Evolutionary conservation across 768 basidiomycete species (phyloP).

Genomic region (Artomyces pyxidatus): DNA sequence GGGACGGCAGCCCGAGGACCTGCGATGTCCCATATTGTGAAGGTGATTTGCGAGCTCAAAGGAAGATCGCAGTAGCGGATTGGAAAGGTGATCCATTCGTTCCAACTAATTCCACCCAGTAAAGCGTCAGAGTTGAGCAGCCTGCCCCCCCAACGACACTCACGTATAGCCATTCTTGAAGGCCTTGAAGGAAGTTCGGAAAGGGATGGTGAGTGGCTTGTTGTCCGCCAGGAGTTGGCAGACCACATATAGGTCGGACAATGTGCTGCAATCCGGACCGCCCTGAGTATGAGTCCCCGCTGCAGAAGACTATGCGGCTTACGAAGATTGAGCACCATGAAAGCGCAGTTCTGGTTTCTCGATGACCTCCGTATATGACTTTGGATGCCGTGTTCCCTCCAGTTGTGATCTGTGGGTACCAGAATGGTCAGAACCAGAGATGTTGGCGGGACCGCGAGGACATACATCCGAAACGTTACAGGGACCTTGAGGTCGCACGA

Average conservation of each 20-base stretch:
- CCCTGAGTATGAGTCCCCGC: too few species aligned
- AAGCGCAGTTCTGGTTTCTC: slow-evolving; percentile 78
- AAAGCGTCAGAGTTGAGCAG: too few species aligned
- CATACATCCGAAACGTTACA: slow-evolving; percentile 77
- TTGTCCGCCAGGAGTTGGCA: slow-evolving; percentile 91
- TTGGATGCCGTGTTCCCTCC: slow-evolving; percentile 70
- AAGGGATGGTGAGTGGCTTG: slow-evolving; percentile 86
- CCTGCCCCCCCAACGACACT: too few species aligned
- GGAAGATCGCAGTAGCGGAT: slow-evolving; percentile 94
- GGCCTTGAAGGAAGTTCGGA: slow-evolving; percentile 86
- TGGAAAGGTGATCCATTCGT: slow-evolving; percentile 89
- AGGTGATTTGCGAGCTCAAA: slow-evolving; percentile 76
- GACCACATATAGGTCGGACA: slow-evolving; percentile 90
- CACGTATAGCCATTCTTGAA: slow-evolving; percentile 81
- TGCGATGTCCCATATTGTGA: slow-evolving; percentile 95
- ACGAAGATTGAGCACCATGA: slow-evolving; percentile 82
- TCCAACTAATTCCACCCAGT: slow-evolving; percentile 55
- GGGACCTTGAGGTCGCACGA: slow-evolving; percentile 84
- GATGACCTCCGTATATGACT: slow-evolving; percentile 70
- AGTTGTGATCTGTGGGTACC: slow-evolving; percentile 57
- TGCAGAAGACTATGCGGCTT: too few species aligned
- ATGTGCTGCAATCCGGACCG: too few species aligned
- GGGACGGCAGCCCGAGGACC: slow-evolving; percentile 73
- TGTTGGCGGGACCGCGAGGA: background rate
- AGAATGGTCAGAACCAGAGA: background rate